A percentile compares a stretch with the other conserved stretches of the same genome.
These are phyloP conservation scores for Epichloe glyceriae DNA, from an alignment of 2,329 filamentous ascomycete species.

Conservation along the genomic window DNA sequence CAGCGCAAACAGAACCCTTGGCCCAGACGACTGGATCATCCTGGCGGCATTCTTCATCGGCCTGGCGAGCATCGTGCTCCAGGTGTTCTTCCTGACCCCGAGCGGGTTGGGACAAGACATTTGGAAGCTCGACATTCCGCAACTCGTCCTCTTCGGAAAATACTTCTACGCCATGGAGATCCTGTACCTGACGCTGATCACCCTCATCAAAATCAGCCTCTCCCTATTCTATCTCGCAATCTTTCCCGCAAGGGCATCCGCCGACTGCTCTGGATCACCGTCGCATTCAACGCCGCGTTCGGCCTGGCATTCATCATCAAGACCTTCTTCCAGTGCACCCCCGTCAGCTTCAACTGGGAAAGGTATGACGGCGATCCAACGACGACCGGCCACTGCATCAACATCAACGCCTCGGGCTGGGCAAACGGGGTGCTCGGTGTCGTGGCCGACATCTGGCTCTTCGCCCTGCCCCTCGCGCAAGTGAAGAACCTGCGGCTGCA, in stretches of 20 bases:
- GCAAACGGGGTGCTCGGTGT: slow-evolving; percentile 34
- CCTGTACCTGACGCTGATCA: slow-evolving; percentile 29
- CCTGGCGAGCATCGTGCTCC: slow-evolving; percentile 13
- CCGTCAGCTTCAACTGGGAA: slow-evolving; percentile 33
- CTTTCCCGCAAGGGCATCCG: slow-evolving; percentile 26
- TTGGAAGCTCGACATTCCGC: slow-evolving; percentile 25
- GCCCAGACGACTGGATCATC: slow-evolving; percentile 19
- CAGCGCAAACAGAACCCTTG: slow-evolving; percentile 16
- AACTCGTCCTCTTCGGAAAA: slow-evolving; percentile 25
- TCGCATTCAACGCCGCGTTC: slow-evolving; percentile 22
- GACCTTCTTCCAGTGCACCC: slow-evolving; percentile 31
- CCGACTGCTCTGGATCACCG: slow-evolving; percentile 22
- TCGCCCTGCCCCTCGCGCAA: slow-evolving; percentile 29
- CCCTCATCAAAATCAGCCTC: slow-evolving; percentile 31
- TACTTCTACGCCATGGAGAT: slow-evolving; percentile 24
- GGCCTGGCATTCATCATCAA: slow-evolving; percentile 25
- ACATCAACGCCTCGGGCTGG: slow-evolving; percentile 32
- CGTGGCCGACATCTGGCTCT: slow-evolving; percentile 30
- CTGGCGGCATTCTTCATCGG: slow-evolving; percentile 12
- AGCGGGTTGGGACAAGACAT: slow-evolving; percentile 30
- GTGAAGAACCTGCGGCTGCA: slow-evolving; percentile 22
- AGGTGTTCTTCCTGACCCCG: slow-evolving; percentile 13
- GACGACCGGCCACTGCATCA: slow-evolving; percentile 29
- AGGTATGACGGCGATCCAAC: slow-evolving; percentile 24
- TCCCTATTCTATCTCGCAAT: slow-evolving; percentile 36